Conservation (phyloP, 805 yeast species). For the Hanseniaspora valbyensis region DNA sequence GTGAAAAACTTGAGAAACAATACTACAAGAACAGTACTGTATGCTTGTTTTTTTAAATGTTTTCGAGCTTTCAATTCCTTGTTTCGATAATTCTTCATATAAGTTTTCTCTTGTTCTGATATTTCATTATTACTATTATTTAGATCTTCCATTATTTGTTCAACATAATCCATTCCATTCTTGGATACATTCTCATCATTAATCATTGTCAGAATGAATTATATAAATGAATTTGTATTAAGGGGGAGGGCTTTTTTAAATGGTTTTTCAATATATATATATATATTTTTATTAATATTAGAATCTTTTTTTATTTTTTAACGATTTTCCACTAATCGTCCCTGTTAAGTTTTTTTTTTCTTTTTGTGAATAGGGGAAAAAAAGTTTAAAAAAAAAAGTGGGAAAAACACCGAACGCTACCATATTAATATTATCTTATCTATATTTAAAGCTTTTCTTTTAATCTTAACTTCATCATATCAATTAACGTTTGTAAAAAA, state of each 20-base stretch:
- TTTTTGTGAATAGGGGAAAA: not conserved
- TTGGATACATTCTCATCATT: no score
- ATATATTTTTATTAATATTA: no score
- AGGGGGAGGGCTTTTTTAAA: no score
- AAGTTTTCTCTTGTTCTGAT: slow-evolving; percentile 4
- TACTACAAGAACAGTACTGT: not conserved
- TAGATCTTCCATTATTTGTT: not conserved
- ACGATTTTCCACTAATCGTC: not conserved
- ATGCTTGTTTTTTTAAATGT: slow-evolving; percentile 5
- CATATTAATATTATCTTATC: no score
- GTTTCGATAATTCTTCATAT: slow-evolving; percentile 5
- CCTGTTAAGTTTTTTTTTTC: not conserved
- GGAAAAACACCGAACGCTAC: not conserved
- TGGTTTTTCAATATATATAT: no score
- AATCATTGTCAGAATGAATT: no score
- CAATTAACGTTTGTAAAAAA: slow-evolving; percentile 16
- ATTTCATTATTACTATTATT: not conserved
- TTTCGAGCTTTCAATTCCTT: slow-evolving; percentile 9
- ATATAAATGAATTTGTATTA: no score
- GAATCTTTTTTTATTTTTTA: no score
- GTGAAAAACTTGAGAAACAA: slow-evolving; percentile 12
- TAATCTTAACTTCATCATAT: not conserved
- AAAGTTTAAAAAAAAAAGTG: not conserved
- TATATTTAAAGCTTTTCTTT: slow-evolving; percentile 1
- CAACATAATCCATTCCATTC: not conserved